These are phyloP conservation scores for Scedosporium boydii DNA, from an alignment of 2,329 filamentous ascomycete species.

Conservation along the genomic window DNA sequence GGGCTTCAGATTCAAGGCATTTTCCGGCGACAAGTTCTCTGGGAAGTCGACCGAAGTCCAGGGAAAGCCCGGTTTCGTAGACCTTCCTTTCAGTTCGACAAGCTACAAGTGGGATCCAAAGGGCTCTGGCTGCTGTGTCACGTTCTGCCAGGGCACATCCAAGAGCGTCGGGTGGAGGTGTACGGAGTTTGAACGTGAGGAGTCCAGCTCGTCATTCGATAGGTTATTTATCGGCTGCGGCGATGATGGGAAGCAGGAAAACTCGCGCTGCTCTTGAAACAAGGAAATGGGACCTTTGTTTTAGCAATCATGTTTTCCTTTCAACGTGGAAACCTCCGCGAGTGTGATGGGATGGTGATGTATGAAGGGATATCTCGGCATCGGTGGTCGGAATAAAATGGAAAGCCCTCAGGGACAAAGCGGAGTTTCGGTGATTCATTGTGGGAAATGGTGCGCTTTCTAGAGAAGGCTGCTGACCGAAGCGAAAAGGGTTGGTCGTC, in stretches of 20 bases:
- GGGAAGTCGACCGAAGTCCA: background rate
- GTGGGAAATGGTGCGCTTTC: too few relatives aligned
- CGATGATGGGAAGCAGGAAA: background rate
- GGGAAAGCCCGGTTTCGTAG: conserved; percentile 5
- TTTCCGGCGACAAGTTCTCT: background rate
- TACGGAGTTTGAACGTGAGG: conserved; percentile 4
- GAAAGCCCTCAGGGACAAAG: too few relatives aligned
- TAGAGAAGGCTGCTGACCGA: too few relatives aligned
- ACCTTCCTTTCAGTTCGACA: conserved; percentile 6
- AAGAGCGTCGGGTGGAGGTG: conserved; percentile 7
- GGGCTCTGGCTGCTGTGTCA: conserved; percentile 4
- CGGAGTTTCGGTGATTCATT: too few relatives aligned
- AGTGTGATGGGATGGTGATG: background rate
- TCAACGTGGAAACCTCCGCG: background rate
- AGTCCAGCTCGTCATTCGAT: background rate
- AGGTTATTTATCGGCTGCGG: conserved; percentile 6
- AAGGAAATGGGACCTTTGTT: background rate
- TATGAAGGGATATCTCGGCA: background rate
- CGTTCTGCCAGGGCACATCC: conserved; percentile 5
- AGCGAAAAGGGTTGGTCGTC: too few relatives aligned
- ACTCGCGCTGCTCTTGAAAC: conserved; percentile 3
- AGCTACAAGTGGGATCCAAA: conserved; percentile 9
- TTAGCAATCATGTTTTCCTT: background rate
- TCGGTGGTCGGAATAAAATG: too few relatives aligned
- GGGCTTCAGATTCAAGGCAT: background rate